Evolutionary conservation across 305 asterid genomes (phyloP).

Genomic region (Plantago coronopus): DNA sequence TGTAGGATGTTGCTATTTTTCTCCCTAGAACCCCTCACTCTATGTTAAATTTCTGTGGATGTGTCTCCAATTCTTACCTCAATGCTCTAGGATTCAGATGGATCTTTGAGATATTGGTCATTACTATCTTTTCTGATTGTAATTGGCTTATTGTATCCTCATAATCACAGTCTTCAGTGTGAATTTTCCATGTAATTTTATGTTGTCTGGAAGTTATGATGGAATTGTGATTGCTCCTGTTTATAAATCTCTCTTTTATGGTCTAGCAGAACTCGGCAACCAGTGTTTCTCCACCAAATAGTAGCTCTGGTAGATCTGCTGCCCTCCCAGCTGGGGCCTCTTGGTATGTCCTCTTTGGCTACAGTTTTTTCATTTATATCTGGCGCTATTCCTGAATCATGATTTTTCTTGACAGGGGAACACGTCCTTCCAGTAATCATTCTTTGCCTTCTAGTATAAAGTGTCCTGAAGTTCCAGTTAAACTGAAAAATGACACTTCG

Average conservation of each 20-base stretch:
- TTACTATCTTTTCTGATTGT: constrained; percentile 4
- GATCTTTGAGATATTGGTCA: not conserved
- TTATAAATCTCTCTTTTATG: constrained; percentile 1
- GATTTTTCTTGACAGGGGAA: constrained; percentile 58
- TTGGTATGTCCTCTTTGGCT: constrained; percentile 46
- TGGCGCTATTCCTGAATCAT: constrained; percentile 18
- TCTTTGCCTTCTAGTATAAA: constrained; percentile 38
- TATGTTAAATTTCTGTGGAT: not conserved
- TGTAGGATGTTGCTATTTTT: constrained; percentile 42
- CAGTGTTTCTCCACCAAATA: constrained; percentile 77
- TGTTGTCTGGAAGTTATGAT: not conserved
- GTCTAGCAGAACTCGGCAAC: constrained; percentile 41
- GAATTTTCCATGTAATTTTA: not conserved
- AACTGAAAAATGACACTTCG: constrained; percentile 37
- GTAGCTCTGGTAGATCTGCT: constrained; percentile 80
- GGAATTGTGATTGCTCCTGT: not conserved
- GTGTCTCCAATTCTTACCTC: constrained; percentile 8
- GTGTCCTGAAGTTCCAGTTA: constrained; percentile 41
- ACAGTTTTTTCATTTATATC: constrained; percentile 18
- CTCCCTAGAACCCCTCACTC: not conserved
- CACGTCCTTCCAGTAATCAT: constrained; percentile 57
- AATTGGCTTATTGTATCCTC: constrained; percentile 13
- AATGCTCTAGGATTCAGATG: not conserved
- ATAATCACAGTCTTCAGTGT: not conserved
- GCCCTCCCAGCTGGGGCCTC: constrained; percentile 94